phyloP scores from a whole-genome alignment of 805 yeast species.

The Nakazawaea ishiwadae region DNA sequence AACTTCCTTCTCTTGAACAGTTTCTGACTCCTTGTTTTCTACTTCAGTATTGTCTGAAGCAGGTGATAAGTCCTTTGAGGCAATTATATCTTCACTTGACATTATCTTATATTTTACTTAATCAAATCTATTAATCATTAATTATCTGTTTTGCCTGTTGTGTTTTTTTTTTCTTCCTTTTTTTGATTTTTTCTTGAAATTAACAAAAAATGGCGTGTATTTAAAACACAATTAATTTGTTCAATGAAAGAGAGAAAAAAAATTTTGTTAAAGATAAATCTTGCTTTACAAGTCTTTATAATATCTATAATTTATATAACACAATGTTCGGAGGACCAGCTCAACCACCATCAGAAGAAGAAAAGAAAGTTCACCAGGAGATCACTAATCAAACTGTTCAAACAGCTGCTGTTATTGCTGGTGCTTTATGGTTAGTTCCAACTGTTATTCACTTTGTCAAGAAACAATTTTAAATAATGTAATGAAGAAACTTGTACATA shows the following conservation, averaged over 20 bases:
- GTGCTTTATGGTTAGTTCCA: constrained; percentile 57
- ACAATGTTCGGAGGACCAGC: constrained; percentile 48
- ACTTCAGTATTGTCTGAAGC: constrained; percentile 6
- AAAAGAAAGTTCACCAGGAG: constrained; percentile 61
- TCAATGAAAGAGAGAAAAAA: too few relatives aligned
- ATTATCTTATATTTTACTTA: constrained; percentile 14
- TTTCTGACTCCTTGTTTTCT: neutral
- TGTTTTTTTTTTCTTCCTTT: neutral
- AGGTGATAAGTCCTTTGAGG: too few relatives aligned
- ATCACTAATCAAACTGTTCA: constrained; percentile 54
- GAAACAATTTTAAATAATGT: constrained; percentile 35
- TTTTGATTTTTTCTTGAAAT: too few relatives aligned
- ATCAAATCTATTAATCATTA: neutral
- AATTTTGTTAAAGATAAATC: too few relatives aligned
- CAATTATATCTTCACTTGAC: constrained; percentile 9
- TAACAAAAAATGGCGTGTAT: too few relatives aligned
- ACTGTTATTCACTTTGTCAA: constrained; percentile 49
- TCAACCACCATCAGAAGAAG: constrained; percentile 55
- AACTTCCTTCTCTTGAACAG: constrained; percentile 2
- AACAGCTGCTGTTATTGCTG: constrained; percentile 58
- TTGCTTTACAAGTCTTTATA: too few relatives aligned
- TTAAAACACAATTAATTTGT: too few relatives aligned
- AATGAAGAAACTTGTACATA: neutral
- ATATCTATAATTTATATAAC: too few relatives aligned
- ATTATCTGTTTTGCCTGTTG: neutral